phyloP scores from a whole-genome alignment of 768 basidiomycete species.

The Bullera alba region DNA sequence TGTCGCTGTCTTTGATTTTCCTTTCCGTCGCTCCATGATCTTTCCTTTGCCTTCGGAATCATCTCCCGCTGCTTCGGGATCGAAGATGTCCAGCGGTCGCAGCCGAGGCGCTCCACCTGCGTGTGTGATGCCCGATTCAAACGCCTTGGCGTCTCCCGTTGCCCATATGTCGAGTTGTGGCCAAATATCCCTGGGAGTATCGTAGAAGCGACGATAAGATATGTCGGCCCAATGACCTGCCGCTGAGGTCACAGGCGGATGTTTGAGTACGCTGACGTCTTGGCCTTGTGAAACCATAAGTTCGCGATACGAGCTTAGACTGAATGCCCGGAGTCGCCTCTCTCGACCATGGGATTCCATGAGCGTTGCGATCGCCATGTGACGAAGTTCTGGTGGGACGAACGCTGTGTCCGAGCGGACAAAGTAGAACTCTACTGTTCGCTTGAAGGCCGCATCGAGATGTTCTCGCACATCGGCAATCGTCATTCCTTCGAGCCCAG shows the following conservation, averaged over 20 bases:
- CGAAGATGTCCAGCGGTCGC: too few species aligned
- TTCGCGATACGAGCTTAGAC: constrained; percentile 59
- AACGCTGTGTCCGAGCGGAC: constrained; percentile 30
- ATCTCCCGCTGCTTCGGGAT: too few species aligned
- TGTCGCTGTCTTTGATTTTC: neutral
- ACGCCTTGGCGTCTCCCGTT: neutral
- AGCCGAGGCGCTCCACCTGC: too few species aligned
- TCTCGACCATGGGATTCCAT: constrained; percentile 81
- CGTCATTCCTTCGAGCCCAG: constrained; percentile 13
- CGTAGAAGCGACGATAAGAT: constrained; percentile 11
- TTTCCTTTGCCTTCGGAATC: too few species aligned
- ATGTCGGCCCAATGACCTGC: constrained; percentile 27
- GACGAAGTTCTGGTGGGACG: constrained; percentile 65
- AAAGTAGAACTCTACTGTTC: constrained; percentile 26
- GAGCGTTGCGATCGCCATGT: constrained; percentile 62
- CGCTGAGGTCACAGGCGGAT: constrained; percentile 8
- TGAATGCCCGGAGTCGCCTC: constrained; percentile 78
- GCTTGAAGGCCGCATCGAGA: constrained; percentile 13
- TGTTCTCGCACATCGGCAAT: constrained; percentile 16
- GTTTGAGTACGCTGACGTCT: constrained; percentile 8
- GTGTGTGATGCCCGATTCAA: too few species aligned
- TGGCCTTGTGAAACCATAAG: constrained; percentile 63
- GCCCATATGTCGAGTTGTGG: constrained; percentile 1
- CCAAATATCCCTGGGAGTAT: constrained; percentile 1
- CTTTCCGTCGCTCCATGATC: neutral